A percentile compares a stretch with the other conserved stretches of the same genome.
Evolutionary conservation across 257 asterid genomes (phyloP).

Genomic region (Jacaranda mimosifolia): DNA sequence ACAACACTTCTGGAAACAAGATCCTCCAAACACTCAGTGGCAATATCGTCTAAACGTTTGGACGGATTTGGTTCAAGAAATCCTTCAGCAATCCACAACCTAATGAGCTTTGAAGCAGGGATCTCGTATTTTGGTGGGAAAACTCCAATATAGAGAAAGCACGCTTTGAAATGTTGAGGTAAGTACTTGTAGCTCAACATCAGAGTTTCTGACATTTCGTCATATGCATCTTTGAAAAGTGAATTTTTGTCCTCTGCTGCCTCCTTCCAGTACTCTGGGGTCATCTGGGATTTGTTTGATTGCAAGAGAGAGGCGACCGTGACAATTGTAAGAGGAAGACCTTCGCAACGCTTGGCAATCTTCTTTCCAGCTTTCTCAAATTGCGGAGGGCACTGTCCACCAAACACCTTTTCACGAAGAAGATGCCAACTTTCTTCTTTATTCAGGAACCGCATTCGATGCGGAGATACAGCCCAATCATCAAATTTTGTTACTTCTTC

Average conservation of each 20-base stretch:
- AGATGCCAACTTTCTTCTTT: no score
- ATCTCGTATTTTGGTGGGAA: slow-evolving; percentile 30
- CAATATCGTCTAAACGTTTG: not conserved
- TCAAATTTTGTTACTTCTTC: not conserved
- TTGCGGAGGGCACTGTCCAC: no score
- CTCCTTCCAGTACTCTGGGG: not conserved
- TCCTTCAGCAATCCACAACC: slow-evolving; percentile 34
- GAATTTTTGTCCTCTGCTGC: no score
- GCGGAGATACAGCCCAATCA: not conserved
- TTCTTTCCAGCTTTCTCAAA: no score
- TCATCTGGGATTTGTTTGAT: slow-evolving; percentile 1
- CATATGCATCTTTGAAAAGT: slow-evolving; percentile 5
- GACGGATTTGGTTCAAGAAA: slow-evolving; percentile 7
- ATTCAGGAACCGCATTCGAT: no score
- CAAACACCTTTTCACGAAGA: no score
- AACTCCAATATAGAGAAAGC: slow-evolving; percentile 41
- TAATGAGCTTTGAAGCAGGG: slow-evolving; percentile 12
- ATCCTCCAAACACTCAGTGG: slow-evolving; percentile 26
- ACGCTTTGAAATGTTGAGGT: slow-evolving; percentile 27
- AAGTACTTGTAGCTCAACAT: slow-evolving; percentile 39
- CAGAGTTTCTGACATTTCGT: not conserved
- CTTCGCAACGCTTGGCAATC: no score
- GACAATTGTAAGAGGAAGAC: no score
- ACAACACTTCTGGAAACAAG: slow-evolving; percentile 25
- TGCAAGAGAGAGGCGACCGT: no score